Evolutionary conservation across 2,329 filamentous ascomycete species (phyloP).

Genomic region (Cladosporium phlei): DNA sequence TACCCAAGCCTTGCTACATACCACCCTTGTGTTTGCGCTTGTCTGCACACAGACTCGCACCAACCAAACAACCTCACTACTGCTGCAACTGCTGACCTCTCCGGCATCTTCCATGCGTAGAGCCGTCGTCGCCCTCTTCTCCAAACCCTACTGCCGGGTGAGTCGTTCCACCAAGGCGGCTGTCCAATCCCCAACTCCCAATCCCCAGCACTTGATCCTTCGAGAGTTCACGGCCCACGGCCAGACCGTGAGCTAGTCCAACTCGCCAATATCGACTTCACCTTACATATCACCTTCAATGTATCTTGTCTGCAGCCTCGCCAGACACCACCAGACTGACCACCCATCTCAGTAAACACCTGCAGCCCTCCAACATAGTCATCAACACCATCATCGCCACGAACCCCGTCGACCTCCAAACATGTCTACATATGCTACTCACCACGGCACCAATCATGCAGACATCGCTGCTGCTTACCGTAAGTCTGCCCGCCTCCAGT

Average conservation of each 20-base stretch:
- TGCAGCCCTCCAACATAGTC: not conserved
- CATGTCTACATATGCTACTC: conserved; percentile 1
- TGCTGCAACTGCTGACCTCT: not conserved
- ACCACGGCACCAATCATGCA: not conserved
- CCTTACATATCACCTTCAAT: not conserved
- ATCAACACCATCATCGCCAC: not conserved
- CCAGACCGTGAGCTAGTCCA: not conserved
- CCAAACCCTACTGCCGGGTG: too few species aligned
- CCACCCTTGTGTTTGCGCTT: too few species aligned
- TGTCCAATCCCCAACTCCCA: not conserved
- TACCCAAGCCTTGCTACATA: too few species aligned
- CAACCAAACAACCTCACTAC: too few species aligned
- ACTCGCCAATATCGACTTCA: not conserved
- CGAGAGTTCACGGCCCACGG: too few species aligned
- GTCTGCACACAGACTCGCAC: too few species aligned
- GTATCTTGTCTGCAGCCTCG: too few species aligned
- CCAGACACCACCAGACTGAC: not conserved
- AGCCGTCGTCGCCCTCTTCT: not conserved
- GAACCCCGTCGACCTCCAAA: too few species aligned
- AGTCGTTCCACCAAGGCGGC: not conserved
- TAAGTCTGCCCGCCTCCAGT: not conserved
- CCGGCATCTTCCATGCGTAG: not conserved
- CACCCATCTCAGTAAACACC: not conserved
- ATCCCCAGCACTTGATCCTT: too few species aligned
- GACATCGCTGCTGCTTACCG: not conserved